Base-by-base conservation (phyloP, 176 grass and related monocot genomes). In the Triticum monococcum region DNA sequence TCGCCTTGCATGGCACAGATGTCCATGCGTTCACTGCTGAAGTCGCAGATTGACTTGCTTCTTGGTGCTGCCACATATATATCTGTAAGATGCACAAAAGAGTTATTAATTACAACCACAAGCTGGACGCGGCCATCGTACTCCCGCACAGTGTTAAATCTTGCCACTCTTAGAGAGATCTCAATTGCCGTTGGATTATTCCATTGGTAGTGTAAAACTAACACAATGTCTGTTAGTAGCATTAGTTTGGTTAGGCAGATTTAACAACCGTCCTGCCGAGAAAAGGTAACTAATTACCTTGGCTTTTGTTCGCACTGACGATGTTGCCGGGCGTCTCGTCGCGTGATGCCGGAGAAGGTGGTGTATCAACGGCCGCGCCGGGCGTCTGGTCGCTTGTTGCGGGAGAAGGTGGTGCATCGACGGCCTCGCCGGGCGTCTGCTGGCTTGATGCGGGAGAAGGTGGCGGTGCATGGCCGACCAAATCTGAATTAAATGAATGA, bases 1-100 rank as follows among this genome's bases (percentile, higher is more conserved):
- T 97, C 91, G 5, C 94, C 94, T 52, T 88, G 86, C 85, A 91
- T 93, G 40, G 57, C 48, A 63, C 94, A 97, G 18, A 70, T 82
- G 66, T 92, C 70, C 5, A 89, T 89, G 77, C 65, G 28, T 18
- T 36, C 2, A 13, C 54, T 35, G 43, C 75, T 77, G 16, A 89
- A 88, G 84, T 96, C 33, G 23, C 94, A 96, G 20, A 8, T 81
- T 22, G 89, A 32, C 10, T 89, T 83, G 72, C 77, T 70, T 12
- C 0, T 71, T 63, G 81, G 4, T n/a, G 67, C 32, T 45, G 36
- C 22, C 35, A 41, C 36, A 6, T 72, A 20, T 72, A 22, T 37
- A 2, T 23, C 18, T 5, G 0, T 18, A 54, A 2, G 5, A 54
- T 64, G 10, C 16, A 70, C 33, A 38, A 33, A 11, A 13, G 2